Conservation (phyloP, 352 stramenopile species). For the Phytophthora sojae region DNA sequence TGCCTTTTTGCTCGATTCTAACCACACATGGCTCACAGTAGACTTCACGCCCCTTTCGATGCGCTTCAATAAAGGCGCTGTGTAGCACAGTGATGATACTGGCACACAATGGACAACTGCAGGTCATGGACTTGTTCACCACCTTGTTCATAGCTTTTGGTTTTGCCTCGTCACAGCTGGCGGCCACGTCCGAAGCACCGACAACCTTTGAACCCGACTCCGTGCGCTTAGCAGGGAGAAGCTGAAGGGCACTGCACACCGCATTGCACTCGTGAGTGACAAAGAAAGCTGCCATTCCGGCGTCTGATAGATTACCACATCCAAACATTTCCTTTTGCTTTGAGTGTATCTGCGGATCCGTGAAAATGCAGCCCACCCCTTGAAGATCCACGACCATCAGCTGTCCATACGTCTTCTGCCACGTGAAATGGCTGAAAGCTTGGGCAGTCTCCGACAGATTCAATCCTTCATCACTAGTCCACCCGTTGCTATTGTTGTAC, state of each 20-base stretch:
- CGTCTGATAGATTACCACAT: slow-evolving; percentile 30
- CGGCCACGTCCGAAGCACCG: background rate
- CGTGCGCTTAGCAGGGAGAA: slow-evolving; percentile 19
- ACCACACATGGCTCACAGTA: slow-evolving; percentile 33
- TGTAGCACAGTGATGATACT: slow-evolving; percentile 28
- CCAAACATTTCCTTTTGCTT: slow-evolving; percentile 29
- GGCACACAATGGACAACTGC: slow-evolving; percentile 47
- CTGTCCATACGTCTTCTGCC: slow-evolving; percentile 41
- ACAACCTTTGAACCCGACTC: background rate
- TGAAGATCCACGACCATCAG: slow-evolving; percentile 55
- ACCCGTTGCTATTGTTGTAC: slow-evolving; percentile 60
- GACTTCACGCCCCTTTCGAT: slow-evolving; percentile 23
- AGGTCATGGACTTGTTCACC: slow-evolving; percentile 24
- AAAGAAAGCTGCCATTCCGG: slow-evolving; percentile 50
- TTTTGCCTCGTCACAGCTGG: no score
- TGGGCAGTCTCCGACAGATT: slow-evolving; percentile 35
- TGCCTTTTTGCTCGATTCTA: no score
- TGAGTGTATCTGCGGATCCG: slow-evolving; percentile 56
- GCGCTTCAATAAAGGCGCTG: slow-evolving; percentile 31
- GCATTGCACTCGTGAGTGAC: slow-evolving; percentile 44
- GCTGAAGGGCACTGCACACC: slow-evolving; percentile 30
- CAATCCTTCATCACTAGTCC: slow-evolving; percentile 20
- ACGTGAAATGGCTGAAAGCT: slow-evolving; percentile 57
- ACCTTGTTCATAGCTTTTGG: background rate
- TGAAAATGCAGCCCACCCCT: slow-evolving; percentile 50